Percentiles rank a stretch among this genome's conserved stretches.
These are phyloP conservation scores for Camellia sinensis DNA, from an alignment of 148 eudicot genomes.

Conservation along the genomic window DNA sequence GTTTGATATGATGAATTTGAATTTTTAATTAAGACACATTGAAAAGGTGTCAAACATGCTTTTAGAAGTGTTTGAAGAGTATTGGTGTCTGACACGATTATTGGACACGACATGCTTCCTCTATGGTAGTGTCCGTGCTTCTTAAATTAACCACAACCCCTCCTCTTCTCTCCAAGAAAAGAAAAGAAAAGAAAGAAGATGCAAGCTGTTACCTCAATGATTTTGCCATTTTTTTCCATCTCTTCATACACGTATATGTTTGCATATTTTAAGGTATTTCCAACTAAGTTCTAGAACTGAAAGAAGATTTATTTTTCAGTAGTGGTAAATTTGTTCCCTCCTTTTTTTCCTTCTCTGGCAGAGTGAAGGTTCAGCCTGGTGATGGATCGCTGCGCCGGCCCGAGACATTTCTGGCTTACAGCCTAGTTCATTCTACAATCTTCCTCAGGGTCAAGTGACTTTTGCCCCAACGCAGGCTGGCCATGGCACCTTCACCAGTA, in stretches of 20 bases:
- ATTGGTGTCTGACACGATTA: no score
- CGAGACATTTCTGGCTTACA: slow-evolving; percentile 67
- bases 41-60: no score
- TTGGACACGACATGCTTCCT: no score
- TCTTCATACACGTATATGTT: no score
- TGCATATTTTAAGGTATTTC: not conserved
- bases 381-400: slow-evolving; percentile 65
- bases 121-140: no score
- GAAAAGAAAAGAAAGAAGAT: not conserved
- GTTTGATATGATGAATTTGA: no score
- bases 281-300: not conserved
- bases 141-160: not conserved
- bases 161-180: not conserved
- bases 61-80: no score
- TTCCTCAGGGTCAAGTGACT: slow-evolving; percentile 62
- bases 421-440: slow-evolving; percentile 67
- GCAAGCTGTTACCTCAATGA: not conserved
- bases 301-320: not conserved
- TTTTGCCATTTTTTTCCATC: not conserved
- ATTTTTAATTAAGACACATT: no score
- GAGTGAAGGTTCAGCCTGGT: slow-evolving; percentile 81
- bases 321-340: not conserved
- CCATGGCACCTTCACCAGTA: slow-evolving; percentile 55
- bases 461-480: slow-evolving; percentile 58
- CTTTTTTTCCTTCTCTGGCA: slow-evolving; percentile 26